Percentiles rank a stretch among this genome's conserved stretches.
Evolutionary conservation across 2,329 filamentous ascomycete genomes (phyloP).

Genomic region (Dissoconium aciculare): DNA sequence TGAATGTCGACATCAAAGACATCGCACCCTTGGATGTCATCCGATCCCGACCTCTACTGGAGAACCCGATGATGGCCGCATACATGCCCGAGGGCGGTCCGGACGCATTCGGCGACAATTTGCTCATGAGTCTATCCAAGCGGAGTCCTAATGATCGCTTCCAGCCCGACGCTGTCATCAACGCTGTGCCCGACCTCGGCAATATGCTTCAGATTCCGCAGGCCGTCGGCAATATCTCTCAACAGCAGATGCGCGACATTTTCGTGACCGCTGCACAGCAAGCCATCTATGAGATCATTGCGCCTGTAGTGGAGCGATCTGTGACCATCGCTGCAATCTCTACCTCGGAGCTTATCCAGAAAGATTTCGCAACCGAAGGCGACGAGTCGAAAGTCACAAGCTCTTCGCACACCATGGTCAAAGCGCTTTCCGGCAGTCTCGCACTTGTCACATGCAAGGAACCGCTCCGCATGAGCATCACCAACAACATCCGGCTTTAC

Average conservation of each 20-base stretch:
- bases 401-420: constrained; percentile 85
- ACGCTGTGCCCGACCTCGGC: constrained; percentile 70
- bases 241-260: constrained; percentile 52
- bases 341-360: constrained; percentile 85
- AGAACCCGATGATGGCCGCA: constrained; percentile 23
- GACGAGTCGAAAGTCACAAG: constrained; percentile 76
- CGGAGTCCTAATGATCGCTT: constrained; percentile 53
- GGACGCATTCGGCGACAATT: constrained; percentile 68
- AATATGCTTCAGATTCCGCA: constrained; percentile 65
- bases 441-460: constrained; percentile 98
- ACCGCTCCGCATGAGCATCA: constrained; percentile 88
- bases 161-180: constrained; percentile 61
- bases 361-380: constrained; percentile 87
- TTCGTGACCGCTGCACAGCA: constrained; percentile 75
- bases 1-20: constrained; percentile 80
- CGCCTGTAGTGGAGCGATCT: constrained; percentile 90
- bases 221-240: constrained; percentile 58
- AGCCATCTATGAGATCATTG: constrained; percentile 90
- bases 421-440: constrained; percentile 81
- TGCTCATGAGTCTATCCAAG: constrained; percentile 51
- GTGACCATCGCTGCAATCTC: constrained; percentile 97
- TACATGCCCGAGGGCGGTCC: constrained; percentile 35
- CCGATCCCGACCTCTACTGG: constrained; percentile 46
- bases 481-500: constrained; percentile 86
- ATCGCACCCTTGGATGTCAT: constrained; percentile 82